phyloP scores from a whole-genome alignment of 2,329 filamentous ascomycete species.

The Alternaria rosae region DNA sequence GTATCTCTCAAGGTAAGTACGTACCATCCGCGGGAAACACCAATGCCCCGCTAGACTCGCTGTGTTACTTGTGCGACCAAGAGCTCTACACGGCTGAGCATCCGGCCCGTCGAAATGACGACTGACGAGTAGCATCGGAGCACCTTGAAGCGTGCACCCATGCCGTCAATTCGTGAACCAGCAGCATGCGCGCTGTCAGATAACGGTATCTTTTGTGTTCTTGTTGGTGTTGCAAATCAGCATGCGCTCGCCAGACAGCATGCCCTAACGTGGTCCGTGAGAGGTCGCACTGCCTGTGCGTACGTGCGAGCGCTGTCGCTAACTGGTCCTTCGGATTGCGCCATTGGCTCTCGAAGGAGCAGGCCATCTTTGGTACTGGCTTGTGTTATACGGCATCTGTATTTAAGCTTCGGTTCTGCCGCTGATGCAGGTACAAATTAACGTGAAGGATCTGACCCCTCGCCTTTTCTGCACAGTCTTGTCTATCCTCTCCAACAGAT shows the following conservation, averaged over 20 bases:
- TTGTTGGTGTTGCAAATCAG: background rate
- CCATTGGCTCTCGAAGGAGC: background rate
- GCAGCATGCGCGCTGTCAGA: background rate
- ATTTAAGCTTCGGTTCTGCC: constrained; percentile 1
- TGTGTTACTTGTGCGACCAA: background rate
- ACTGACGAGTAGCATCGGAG: background rate
- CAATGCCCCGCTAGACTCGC: background rate
- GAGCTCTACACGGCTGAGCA: background rate
- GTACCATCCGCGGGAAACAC: background rate
- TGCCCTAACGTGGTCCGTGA: constrained; percentile 1
- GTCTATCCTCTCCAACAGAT: background rate
- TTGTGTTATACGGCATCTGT: background rate
- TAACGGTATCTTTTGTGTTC: background rate
- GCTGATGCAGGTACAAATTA: background rate
- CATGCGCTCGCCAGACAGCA: background rate
- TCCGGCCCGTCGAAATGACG: background rate
- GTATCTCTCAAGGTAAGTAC: background rate
- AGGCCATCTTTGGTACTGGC: background rate
- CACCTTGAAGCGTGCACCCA: background rate
- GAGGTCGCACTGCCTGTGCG: constrained; percentile 6
- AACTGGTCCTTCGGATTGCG: background rate
- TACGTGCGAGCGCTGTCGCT: background rate
- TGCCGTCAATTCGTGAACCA: background rate
- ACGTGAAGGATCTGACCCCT: background rate
- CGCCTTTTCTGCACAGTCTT: background rate